Percentiles rank a stretch among this genome's conserved stretches.
Evolutionary conservation across 768 basidiomycete genomes (phyloP).

Genomic region (Lactarius evosmus): DNA sequence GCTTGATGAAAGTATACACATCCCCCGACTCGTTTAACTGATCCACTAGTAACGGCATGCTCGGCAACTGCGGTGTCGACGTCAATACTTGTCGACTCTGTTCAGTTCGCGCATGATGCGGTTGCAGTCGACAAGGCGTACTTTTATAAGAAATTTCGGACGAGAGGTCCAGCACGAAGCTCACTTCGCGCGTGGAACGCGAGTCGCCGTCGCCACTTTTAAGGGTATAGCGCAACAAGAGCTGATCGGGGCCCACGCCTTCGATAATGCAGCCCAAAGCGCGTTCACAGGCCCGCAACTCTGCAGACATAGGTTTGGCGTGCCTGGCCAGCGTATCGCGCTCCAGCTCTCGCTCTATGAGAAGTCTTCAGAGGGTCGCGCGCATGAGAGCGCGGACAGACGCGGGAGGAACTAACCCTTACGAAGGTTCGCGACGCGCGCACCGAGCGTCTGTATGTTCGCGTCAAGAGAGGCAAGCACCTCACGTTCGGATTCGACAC

Average conservation of each 20-base stretch:
- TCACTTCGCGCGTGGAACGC: slow-evolving; percentile 19
- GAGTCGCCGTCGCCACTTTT: slow-evolving; percentile 8
- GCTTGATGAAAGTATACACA: slow-evolving; percentile 67
- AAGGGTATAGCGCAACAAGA: slow-evolving; percentile 62
- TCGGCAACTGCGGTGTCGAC: slow-evolving; percentile 65
- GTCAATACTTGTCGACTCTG: slow-evolving; percentile 63
- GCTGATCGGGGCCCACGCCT: slow-evolving; percentile 67
- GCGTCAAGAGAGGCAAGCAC: slow-evolving; percentile 54
- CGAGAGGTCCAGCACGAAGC: slow-evolving; percentile 27
- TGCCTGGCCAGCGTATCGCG: slow-evolving; percentile 51
- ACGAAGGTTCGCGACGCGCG: slow-evolving; percentile 55
- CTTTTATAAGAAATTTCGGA: slow-evolving; percentile 20
- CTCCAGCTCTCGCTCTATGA: slow-evolving; percentile 66
- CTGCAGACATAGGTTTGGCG: slow-evolving; percentile 50
- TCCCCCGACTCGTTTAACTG: slow-evolving; percentile 69
- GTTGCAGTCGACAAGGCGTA: neutral
- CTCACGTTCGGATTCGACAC: slow-evolving; percentile 61
- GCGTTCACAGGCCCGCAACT: slow-evolving; percentile 55
- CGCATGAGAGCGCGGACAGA: neutral
- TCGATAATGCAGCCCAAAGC: slow-evolving; percentile 56
- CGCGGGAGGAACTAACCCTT: slow-evolving; percentile 48
- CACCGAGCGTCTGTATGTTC: slow-evolving; percentile 72
- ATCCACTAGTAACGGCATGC: slow-evolving; percentile 63
- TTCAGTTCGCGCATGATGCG: neutral
- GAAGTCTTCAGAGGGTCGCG: neutral